Conservation (phyloP, 1,139 yeast species). For the Lodderomyces orthopsilosis region DNA sequence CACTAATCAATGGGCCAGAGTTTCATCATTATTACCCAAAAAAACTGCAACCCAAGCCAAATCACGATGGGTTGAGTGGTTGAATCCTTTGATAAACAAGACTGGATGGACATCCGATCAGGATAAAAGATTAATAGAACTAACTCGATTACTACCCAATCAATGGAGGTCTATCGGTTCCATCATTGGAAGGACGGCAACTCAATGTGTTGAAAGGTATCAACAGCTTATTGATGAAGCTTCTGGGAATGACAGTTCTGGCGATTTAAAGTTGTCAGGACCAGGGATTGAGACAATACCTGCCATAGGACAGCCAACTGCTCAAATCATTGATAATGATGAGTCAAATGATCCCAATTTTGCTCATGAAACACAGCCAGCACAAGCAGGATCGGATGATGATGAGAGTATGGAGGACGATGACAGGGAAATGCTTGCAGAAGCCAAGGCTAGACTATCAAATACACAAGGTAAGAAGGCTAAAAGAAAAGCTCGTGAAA, state of each 20-base stretch:
- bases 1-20: constrained; percentile 90
- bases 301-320: constrained; percentile 34
- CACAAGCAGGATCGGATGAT: constrained; percentile 52
- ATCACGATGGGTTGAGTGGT: constrained; percentile 89
- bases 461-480: constrained; percentile 96
- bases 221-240: constrained; percentile 69
- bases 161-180: constrained; percentile 94
- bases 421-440: constrained; percentile 88
- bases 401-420: constrained; percentile 82
- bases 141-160: constrained; percentile 76
- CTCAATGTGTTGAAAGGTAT: constrained; percentile 85
- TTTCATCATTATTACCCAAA: constrained; percentile 78
- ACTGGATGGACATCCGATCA: constrained; percentile 72
- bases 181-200: constrained; percentile 78
- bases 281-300: constrained; percentile 57
- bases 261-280: constrained; percentile 41
- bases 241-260: constrained; percentile 19
- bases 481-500: constrained; percentile 82
- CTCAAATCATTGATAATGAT: constrained; percentile 40
- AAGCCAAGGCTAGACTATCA: constrained; percentile 87
- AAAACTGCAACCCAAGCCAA: constrained; percentile 92
- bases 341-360: constrained; percentile 50
- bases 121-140: constrained; percentile 65
- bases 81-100: constrained; percentile 69
- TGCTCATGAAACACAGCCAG: constrained; percentile 78